A percentile compares a stretch with the other conserved stretches of the same genome.
phyloP scores from a whole-genome alignment of 1,284 basidiomycete genomes.

The Apiotrichum brassicae region DNA sequence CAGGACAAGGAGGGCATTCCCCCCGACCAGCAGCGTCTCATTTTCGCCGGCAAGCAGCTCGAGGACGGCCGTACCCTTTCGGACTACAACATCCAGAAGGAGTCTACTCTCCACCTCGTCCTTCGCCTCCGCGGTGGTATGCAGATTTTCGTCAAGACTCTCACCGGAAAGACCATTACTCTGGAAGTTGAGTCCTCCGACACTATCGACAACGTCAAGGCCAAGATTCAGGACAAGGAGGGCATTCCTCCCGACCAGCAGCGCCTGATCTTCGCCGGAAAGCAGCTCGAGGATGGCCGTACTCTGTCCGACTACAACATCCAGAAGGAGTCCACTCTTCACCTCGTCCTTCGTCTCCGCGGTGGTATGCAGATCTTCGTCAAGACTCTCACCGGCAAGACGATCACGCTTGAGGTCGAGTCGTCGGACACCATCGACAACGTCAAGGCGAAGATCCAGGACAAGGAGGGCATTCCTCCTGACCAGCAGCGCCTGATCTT shows the following conservation, averaged over 20 bases:
- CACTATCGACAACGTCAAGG: slow-evolving; percentile 59
- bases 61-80: too few species aligned
- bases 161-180: too few species aligned
- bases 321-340: slow-evolving; percentile 98
- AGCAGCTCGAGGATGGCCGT: too few species aligned
- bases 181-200: slow-evolving; percentile 56
- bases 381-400: slow-evolving; percentile 98
- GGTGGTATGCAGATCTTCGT: slow-evolving; percentile 73
- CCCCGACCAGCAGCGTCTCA: too few species aligned
- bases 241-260: slow-evolving; percentile 88
- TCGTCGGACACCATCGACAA: slow-evolving; percentile 91
- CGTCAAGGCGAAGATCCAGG: slow-evolving; percentile 93
- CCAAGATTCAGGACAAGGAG: slow-evolving; percentile 56
- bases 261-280: slow-evolving; percentile 88
- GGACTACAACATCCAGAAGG: too few species aligned
- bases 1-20: too few species aligned
- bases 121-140: too few species aligned
- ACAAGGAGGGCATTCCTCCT: slow-evolving; percentile 76
- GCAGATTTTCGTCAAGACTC: too few species aligned
- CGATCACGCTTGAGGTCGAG: slow-evolving; percentile 95
- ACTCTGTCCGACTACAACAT: slow-evolving; percentile 98
- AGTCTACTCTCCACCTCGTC: too few species aligned
- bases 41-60: too few species aligned
- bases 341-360: slow-evolving; percentile 94
- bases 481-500: slow-evolving; percentile 98